Evolutionary conservation across 148 eudicot genomes (phyloP).

Genomic region (Vaccinium corymbosum): DNA sequence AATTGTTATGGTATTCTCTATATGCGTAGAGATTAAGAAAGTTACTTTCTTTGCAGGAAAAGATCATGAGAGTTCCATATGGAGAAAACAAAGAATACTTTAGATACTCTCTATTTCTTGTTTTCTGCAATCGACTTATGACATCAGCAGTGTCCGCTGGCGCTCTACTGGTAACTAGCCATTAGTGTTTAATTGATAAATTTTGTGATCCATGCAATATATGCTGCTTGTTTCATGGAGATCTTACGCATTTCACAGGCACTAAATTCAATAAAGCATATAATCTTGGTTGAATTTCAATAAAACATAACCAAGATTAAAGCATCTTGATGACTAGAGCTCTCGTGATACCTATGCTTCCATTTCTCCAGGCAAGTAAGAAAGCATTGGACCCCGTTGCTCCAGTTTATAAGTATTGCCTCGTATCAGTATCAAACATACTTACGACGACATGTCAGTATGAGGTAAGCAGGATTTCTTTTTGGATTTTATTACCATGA

Average conservation of each 20-base stretch:
- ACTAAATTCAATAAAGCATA: neutral
- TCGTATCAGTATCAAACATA: constrained; percentile 84
- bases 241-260: neutral
- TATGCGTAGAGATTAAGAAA: constrained; percentile 5
- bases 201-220: neutral
- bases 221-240: neutral
- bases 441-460: constrained; percentile 99
- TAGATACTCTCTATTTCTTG: constrained; percentile 79
- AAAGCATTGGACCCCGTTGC: constrained; percentile 94
- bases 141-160: constrained; percentile 90
- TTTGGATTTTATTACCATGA: neutral
- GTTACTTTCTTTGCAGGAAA: constrained; percentile 58
- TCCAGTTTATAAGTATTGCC: constrained; percentile 83
- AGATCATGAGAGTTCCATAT: constrained; percentile 96
- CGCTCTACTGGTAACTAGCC: constrained; percentile 61
- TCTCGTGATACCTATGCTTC: neutral
- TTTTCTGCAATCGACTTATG: constrained; percentile 89
- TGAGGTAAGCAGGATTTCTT: constrained; percentile 50
- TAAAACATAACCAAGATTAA: neutral
- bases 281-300: constrained; percentile 2
- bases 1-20: neutral
- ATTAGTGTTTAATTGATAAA: neutral
- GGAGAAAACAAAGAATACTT: constrained; percentile 79
- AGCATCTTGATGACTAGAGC: neutral
- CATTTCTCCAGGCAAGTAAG: constrained; percentile 64